Evolutionary conservation across 768 basidiomycete species (phyloP), one percentile per base, ranked within the genome.

Genomic region (Butyriboletus loyo): DNA sequence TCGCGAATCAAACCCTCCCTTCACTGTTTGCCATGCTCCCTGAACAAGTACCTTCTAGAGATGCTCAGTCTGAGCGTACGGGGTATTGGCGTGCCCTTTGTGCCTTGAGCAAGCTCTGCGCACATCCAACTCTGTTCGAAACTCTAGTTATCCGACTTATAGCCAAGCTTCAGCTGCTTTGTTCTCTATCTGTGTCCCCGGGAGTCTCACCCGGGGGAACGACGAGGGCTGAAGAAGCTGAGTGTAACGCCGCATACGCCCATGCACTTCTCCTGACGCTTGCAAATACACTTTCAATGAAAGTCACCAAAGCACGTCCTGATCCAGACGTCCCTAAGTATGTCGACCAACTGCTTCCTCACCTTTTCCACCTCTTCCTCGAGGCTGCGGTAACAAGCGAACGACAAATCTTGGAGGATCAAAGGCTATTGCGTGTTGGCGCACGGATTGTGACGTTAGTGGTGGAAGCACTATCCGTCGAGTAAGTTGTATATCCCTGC

Each of bases 261-360:
- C 91, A 93, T 70, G 83, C 93, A 28, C 77, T 98, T 30, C 77
- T 98, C 44, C 74, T 79, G 44, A 82, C 87, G 0, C 70, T 98
- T 7, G 75, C 77, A 2, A 78, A 83, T 37, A 83, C 86, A 0
- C 67, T 98, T 15, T 61, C 69, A 10, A 59, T 56, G 17, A 89
- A 89, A 66, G 72, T 77, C 7, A 68, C 73, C 31, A 65, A 65
- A 49, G 24, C 41, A 44, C 69, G 63, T 24, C 77, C 75, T 31
- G 84, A 96, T 65, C 64, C 72, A 0, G 97, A 98, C 64, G 77
- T 98, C 17, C 70, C 80, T 0, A 92, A 88, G 68, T 92, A 93
- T 62, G 76, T 87, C 32, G 90, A 97, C 57, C 75, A 77, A 19
- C 72, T 98, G 1, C 77, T 94, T 2, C 83, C 87, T 15, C 73